Base-by-base conservation (phyloP, 140 eudicot species). In the Oenanthe javanica region DNA sequence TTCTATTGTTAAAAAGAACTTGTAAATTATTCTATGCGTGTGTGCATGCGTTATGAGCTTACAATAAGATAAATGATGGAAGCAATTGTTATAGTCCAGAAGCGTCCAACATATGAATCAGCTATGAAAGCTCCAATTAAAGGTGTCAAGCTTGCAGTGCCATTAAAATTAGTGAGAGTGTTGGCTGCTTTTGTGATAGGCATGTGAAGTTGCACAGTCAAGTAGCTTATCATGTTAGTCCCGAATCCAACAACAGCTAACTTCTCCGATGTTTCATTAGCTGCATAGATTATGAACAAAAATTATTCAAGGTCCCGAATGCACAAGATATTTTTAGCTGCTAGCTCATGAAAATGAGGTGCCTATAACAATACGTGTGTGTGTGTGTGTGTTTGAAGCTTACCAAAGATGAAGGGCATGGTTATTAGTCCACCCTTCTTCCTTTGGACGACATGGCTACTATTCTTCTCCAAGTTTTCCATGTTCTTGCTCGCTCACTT, bases 401-500 rank as follows among this genome's bases (percentile, higher is more conserved):
- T 85, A 94, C 98, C 97, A 78, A 94, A 94, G 84, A 94, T 94
- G 93, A 92, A 94, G 81, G 98, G 98, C 98, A 94, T 92, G 76
- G 98, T 92, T 84, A 90, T 77, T 18, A 94, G 55, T 72, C 98
- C 98, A 52, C 98, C 98, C 84, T 92, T 87, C 38, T 40, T 81
- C 73, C 67, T 83, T 72, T 80, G 71, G 75, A 46, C 88, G 40
- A 63, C 71, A 79, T 74, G 84, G 74, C 81, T 80, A 72, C 86
- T 79, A 59, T 77, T 88, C 23, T 83, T 79, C 82, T 84, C 85
- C 89, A 78, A 79, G 18, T 16, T 64, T 27, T 72, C 70, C 69
- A 76, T 63, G 23, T 63, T 75, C 27, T 46, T 46, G 45, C 9
- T 21, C 77, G 4, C 36, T 23, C 59, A 47, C 25, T 16, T 12